Percentiles rank a stretch among this genome's conserved stretches.
These are phyloP conservation scores for Ascochyta viciae-villosae DNA, from an alignment of 2,329 filamentous ascomycete species.

Conservation along the genomic window DNA sequence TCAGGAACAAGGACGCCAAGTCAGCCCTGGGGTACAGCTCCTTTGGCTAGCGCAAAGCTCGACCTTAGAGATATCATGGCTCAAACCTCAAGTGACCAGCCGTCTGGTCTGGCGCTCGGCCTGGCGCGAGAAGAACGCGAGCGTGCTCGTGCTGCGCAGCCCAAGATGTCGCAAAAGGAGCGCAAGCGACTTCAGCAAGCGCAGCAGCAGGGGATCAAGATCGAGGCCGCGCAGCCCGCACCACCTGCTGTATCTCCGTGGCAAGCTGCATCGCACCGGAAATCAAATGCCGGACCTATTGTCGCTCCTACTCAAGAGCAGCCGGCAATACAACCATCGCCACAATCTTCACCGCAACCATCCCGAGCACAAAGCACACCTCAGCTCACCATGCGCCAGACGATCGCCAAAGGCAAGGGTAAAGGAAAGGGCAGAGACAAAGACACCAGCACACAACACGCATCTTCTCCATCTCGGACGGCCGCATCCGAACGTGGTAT, in stretches of 20 bases:
- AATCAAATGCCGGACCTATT: constrained; percentile 33
- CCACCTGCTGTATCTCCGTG: constrained; percentile 45
- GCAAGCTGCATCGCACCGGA: constrained; percentile 42
- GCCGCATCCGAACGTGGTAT: constrained; percentile 42
- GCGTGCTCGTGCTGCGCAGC: constrained; percentile 46
- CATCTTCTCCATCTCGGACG: constrained; percentile 34
- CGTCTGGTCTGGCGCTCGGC: constrained; percentile 61
- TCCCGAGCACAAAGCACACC: constrained; percentile 49
- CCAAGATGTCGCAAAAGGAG: constrained; percentile 88
- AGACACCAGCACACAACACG: constrained; percentile 20
- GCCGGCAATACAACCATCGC: constrained; percentile 7
- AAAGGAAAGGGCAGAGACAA: constrained; percentile 38
- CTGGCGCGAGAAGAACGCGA: constrained; percentile 55
- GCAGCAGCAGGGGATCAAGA: constrained; percentile 42
- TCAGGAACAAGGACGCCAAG: constrained; percentile 38
- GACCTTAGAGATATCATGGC: constrained; percentile 81
- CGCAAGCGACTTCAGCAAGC: constrained; percentile 68
- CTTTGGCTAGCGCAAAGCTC: constrained; percentile 67
- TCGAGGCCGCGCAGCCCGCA: constrained; percentile 38
- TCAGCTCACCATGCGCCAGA: constrained; percentile 68
- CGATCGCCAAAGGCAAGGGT: constrained; percentile 52
- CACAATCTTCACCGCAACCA: constrained; percentile 24
- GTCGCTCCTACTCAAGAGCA: constrained; percentile 13
- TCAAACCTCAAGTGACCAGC: constrained; percentile 60
- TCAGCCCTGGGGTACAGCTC: constrained; percentile 61